Percentiles rank a stretch among this genome's conserved stretches.
Evolutionary conservation across 2,329 filamentous ascomycete genomes (phyloP).

Genomic region (Trichoderma sp.): DNA sequence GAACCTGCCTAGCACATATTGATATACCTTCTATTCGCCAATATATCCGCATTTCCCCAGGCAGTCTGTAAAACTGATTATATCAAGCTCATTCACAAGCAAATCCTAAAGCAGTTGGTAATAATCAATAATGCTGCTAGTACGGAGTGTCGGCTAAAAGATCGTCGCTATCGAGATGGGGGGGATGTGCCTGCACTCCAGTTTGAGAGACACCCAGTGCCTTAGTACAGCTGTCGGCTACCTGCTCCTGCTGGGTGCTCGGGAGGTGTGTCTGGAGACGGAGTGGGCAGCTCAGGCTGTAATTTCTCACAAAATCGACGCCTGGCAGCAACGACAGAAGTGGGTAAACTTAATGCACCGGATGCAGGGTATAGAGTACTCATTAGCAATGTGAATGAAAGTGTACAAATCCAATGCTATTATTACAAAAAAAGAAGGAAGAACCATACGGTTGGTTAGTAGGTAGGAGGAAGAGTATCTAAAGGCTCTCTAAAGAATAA

Average conservation of each 20-base stretch:
- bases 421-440: slow-evolving; percentile 30
- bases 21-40: too few relatives aligned
- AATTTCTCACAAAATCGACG: not conserved
- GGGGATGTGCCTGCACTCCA: not conserved
- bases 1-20: not conserved
- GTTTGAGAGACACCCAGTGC: not conserved
- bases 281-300: not conserved
- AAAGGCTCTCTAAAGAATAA: slow-evolving; percentile 18
- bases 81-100: not conserved
- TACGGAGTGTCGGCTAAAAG: not conserved
- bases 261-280: not conserved
- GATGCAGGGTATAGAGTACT: not conserved
- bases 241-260: not conserved
- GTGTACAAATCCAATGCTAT: slow-evolving; percentile 18
- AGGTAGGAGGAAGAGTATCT: not conserved
- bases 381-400: not conserved
- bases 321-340: not conserved
- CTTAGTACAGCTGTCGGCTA: not conserved
- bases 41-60: not conserved
- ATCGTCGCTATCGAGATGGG: not conserved
- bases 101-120: not conserved
- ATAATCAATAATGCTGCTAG: not conserved
- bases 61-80: not conserved
- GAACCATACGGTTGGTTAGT: not conserved
- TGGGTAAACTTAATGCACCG: not conserved